Evolutionary conservation across 148 eudicot genomes (phyloP), one percentile per base, ranked within the genome.

Genomic region (Nepenthes mirabilis): DNA sequence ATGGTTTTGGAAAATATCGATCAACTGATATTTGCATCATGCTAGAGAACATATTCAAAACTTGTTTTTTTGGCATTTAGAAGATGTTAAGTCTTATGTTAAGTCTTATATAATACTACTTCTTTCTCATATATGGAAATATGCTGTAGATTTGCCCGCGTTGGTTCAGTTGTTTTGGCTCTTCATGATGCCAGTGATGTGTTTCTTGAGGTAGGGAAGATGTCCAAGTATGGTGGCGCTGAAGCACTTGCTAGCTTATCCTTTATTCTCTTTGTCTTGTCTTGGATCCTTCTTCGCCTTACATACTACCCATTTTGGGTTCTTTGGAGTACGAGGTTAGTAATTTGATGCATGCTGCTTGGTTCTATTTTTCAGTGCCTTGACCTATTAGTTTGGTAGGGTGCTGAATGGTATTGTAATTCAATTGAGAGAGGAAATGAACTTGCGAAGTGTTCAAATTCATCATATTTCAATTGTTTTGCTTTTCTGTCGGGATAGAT

Each of bases 151-250:
- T 91, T 91, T 75, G 74, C 80, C 56, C 98, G 98, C 65, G 94
- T 65, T 69, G 98, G 98, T 59, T 80, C 96, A 9, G 73, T 91
- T 65, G 79, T 91, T 63, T 74, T 91, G 63, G 98, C 98, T 70
- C 79, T 88, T 61, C 98, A 91, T 75, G 98, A 91, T 74, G 98
- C 96, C 14, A 91, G 90, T 69, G 98, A 91, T 55, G 84, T 91
- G 57, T 86, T 88, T 72, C 82, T 91, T 14, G 98, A 91, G 77
- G 65, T 82, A 6, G 98, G 96, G 51, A 91, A 91, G 75, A 88
- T 91, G 95, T 91, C 95, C 40, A 91, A 87, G 67, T 91, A 91
- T 65, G 75, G 90, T 65, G 88, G 86, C 35, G 77, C 76, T 4
- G 98, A 91, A 71, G 66, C 80, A 60, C 58, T 85, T 71, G 98